Evolutionary conservation across 495 filamentous ascomycete species (phyloP).

Genomic region (Astrocystis sublimbata): DNA sequence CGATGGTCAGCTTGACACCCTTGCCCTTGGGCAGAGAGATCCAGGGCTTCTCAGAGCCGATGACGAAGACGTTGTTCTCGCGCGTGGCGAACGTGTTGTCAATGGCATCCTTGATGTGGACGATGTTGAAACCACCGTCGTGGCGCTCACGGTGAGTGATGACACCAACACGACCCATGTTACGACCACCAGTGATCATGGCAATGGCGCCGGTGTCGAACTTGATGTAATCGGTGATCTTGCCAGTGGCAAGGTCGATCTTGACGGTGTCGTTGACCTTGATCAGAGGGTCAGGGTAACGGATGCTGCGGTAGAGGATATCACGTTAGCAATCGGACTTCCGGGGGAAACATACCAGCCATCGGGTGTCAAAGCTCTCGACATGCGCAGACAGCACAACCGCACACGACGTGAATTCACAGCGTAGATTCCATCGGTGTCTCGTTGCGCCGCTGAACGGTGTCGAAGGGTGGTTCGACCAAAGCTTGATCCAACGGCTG

Average conservation of each 20-base stretch:
- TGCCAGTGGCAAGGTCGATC: slow-evolving; percentile 94
- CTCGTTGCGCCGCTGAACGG: slow-evolving; percentile 11
- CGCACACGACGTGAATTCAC: background rate
- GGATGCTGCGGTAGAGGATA: slow-evolving; percentile 66
- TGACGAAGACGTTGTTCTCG: slow-evolving; percentile 98
- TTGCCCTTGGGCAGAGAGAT: slow-evolving; percentile 98
- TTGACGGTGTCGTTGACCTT: slow-evolving; percentile 99
- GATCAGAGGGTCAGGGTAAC: slow-evolving; percentile 96
- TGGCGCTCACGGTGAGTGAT: slow-evolving; percentile 99
- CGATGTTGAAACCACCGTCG: slow-evolving; percentile 99
- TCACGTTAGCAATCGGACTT: slow-evolving; percentile 43
- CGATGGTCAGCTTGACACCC: slow-evolving; percentile 99
- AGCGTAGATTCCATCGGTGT: background rate
- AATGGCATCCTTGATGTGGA: slow-evolving; percentile 99
- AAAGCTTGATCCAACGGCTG: slow-evolving; percentile 99
- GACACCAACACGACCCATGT: slow-evolving; percentile 99
- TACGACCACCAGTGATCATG: slow-evolving; percentile 98
- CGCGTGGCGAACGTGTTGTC: slow-evolving; percentile 99
- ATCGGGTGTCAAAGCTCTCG: slow-evolving; percentile 37
- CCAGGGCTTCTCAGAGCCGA: slow-evolving; percentile 97
- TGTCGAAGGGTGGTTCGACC: slow-evolving; percentile 58
- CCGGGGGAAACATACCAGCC: slow-evolving; percentile 45
- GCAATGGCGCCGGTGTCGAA: slow-evolving; percentile 97
- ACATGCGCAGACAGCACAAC: slow-evolving; percentile 10
- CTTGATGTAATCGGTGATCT: slow-evolving; percentile 92